phyloP scores from a whole-genome alignment of 2,329 filamentous ascomycete genomes.

The Botrytis paeoniae region DNA sequence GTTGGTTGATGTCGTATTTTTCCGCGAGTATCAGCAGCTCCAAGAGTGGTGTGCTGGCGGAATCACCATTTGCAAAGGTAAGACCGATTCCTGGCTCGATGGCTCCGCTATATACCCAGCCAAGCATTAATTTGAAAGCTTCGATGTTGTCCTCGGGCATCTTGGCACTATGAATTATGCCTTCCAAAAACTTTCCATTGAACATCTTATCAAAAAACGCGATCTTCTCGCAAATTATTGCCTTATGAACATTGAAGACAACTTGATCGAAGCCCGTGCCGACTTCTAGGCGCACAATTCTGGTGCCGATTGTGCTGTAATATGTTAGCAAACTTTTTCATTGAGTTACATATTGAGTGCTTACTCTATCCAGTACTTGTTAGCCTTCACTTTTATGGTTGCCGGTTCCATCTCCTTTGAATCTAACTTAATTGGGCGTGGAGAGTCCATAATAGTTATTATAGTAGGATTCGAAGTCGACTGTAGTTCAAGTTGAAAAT shows the following conservation, averaged over 20 bases:
- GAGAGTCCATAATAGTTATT: not conserved
- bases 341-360: not conserved
- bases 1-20: not conserved
- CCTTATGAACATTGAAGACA: slow-evolving; percentile 15
- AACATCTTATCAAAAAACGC: slow-evolving; percentile 27
- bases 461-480: not conserved
- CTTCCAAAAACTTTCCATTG: slow-evolving; percentile 15
- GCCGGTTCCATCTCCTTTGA: not conserved
- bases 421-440: not conserved
- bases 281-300: not conserved
- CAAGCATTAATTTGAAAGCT: slow-evolving; percentile 19
- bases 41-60: not conserved
- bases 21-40: not conserved
- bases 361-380: not conserved
- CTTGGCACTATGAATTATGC: not conserved
- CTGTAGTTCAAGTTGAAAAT: not conserved
- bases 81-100: not conserved
- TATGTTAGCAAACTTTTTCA: not conserved
- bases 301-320: not conserved
- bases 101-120: slow-evolving; percentile 20
- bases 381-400: not conserved
- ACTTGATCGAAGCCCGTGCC: not conserved
- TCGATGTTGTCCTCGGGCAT: slow-evolving; percentile 23
- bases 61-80: too few relatives aligned
- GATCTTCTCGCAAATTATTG: slow-evolving; percentile 20